Evolutionary conservation across 2,329 filamentous ascomycete species (phyloP), one percentile per base, ranked within the genome.

Genomic region (Talaromyces sp.): DNA sequence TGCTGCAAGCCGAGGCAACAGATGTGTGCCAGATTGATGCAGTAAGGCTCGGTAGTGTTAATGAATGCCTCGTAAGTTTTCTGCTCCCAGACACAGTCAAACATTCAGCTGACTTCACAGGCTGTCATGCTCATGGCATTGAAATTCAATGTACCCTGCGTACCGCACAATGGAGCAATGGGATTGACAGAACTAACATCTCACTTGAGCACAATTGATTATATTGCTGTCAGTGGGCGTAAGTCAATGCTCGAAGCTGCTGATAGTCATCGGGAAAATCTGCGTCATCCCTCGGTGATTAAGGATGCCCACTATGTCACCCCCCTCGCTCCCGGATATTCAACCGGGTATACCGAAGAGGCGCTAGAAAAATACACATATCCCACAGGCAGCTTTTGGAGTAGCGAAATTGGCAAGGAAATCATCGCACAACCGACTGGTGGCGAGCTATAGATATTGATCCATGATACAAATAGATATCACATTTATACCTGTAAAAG

Each of bases 101-200:
- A 31, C 16, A 10, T n/a, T 16, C 8, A 45, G 60, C 66, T 71
- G 24, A 72, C 67, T 65, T 63, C 8, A 3, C 8, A 64, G 63
- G 63, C 63, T 31, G 63, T 64, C n/a, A 64, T 64, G 63, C 63
- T 64, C 63, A 64, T 64, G 63, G 63, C 63, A 3, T 73, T 73
- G 66, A 80, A 82, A 71, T 89, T 88, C 75, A 83, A 83, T 62
- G 85, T 96, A 3, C 93, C 92, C 14, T 89, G 96, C 70, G 92
- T 97, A 8, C 93, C 93, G 0, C 93, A 97, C 80, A 92, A 88
- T 0, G 93, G 93, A 22, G 93, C 93, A 69, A 92, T 97, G 2
- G 93, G 93, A 6, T 83, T 97, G 68, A 92, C 93, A 43, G 93
- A 97, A 79, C 96, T 96, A 81, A 97, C 93, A 0, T 92, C 96